Conservation (phyloP, 352 stramenopile species). For the Salisapilia sapeloensis region DNA sequence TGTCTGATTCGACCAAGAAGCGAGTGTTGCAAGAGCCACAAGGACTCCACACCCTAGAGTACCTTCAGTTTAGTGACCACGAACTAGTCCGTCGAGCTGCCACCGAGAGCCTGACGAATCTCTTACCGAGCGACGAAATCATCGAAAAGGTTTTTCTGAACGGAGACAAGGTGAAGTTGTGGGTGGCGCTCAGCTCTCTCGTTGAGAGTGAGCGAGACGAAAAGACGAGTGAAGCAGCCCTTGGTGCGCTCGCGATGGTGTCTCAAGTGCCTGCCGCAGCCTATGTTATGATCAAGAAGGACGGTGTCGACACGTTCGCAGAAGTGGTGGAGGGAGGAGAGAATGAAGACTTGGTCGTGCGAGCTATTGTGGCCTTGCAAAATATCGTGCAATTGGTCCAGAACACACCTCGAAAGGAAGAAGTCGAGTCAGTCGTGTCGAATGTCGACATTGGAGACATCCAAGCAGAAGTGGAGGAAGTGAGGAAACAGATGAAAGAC, state of each 20-base stretch:
- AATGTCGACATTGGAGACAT: no score
- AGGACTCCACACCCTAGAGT: slow-evolving; percentile 58
- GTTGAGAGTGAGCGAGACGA: slow-evolving; percentile 88
- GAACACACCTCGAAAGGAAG: slow-evolving; percentile 4
- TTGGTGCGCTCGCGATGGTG: slow-evolving; percentile 90
- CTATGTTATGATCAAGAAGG: slow-evolving; percentile 53
- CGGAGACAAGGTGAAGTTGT: slow-evolving; percentile 86
- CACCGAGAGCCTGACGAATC: slow-evolving; percentile 93
- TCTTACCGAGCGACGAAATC: slow-evolving; percentile 87
- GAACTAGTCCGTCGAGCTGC: slow-evolving; percentile 91
- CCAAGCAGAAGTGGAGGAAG: no score
- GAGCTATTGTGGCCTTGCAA: slow-evolving; percentile 54
- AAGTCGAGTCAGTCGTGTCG: no score
- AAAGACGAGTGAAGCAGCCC: slow-evolving; percentile 81
- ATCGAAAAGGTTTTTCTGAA: slow-evolving; percentile 88
- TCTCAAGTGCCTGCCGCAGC: slow-evolving; percentile 55
- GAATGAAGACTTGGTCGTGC: slow-evolving; percentile 54
- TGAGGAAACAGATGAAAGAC: no score
- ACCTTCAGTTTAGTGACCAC: slow-evolving; percentile 95
- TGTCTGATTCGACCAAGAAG: slow-evolving; percentile 90
- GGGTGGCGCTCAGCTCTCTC: slow-evolving; percentile 84
- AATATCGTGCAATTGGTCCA: slow-evolving; percentile 41
- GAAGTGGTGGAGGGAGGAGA: slow-evolving; percentile 26
- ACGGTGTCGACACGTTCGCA: slow-evolving; percentile 33
- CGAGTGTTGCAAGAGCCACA: slow-evolving; percentile 54